These are phyloP conservation scores for Hymenoscyphus fructigenus DNA, from an alignment of 2,329 filamentous ascomycete species.

Conservation along the genomic window DNA sequence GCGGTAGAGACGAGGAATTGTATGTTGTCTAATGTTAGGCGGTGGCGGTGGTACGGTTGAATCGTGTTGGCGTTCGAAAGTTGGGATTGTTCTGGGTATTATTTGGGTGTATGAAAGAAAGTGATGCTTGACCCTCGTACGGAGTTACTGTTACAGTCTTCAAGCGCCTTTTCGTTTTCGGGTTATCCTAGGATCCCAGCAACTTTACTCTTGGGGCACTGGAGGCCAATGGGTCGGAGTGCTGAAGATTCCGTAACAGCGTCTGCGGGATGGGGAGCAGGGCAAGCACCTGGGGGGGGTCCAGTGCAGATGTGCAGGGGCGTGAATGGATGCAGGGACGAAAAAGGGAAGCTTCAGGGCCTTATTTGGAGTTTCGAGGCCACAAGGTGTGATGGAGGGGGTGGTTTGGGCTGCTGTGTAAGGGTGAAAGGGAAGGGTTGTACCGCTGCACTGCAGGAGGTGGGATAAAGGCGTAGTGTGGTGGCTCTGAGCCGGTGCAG, in stretches of 20 bases:
- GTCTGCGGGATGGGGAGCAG: background rate
- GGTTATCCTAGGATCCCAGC: constrained; percentile 1
- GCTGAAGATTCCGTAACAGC: constrained; percentile 1
- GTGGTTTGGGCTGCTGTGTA: background rate
- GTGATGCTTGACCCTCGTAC: too few species aligned
- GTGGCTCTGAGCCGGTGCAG: background rate
- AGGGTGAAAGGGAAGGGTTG: background rate
- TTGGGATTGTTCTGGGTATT: background rate
- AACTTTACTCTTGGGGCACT: background rate
- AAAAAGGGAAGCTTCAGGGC: background rate
- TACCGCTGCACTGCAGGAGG: background rate
- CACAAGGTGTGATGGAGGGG: background rate
- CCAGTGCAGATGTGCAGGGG: background rate
- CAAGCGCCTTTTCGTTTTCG: constrained; percentile 1
- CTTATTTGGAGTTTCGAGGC: constrained; percentile 2
- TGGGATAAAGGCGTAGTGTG: background rate
- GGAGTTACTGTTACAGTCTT: background rate
- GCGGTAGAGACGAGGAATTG: background rate
- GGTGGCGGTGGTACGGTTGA: background rate
- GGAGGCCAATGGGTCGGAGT: constrained; percentile 1
- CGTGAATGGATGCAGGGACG: background rate
- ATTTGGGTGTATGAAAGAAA: too few species aligned
- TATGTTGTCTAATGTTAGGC: background rate
- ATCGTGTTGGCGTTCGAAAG: background rate
- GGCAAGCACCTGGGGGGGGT: background rate